Evolutionary conservation across 192 early-diverging fungal species (phyloP).

Genomic region (Dissophora ornata): DNA sequence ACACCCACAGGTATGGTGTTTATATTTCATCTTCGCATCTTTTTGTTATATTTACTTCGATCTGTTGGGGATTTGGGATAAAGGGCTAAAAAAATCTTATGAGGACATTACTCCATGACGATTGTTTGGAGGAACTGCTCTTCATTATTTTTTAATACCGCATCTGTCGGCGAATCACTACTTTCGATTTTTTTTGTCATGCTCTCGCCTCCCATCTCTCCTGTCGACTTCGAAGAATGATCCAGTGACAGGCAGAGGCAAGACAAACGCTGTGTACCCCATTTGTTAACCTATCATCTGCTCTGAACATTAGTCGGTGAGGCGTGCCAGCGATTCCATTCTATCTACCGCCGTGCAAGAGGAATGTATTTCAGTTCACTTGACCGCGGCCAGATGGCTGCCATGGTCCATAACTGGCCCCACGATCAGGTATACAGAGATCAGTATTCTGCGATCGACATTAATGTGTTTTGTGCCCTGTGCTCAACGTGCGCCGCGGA

Average conservation of each 20-base stretch:
- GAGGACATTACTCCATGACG: not conserved
- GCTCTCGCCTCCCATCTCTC: not conserved
- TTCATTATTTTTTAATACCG: conserved; percentile 22
- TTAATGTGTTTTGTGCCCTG: conserved; percentile 27
- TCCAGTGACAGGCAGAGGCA: no score
- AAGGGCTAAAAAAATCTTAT: conserved; percentile 2
- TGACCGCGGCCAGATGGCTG: conserved; percentile 64
- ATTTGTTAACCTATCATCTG: not conserved
- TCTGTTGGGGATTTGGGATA: conserved; percentile 15
- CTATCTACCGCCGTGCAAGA: conserved; percentile 64
- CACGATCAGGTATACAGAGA: conserved; percentile 60
- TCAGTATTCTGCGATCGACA: not conserved
- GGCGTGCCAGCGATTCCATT: conserved; percentile 61
- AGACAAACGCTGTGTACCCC: not conserved
- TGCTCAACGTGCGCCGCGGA: conserved; percentile 21
- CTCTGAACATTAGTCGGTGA: conserved; percentile 55
- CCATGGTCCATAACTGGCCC: conserved; percentile 68
- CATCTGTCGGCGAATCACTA: conserved; percentile 1
- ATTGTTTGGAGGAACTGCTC: not conserved
- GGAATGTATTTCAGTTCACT: conserved; percentile 67
- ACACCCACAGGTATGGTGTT: conserved; percentile 60
- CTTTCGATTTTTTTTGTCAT: conserved; percentile 9
- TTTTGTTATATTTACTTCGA: not conserved
- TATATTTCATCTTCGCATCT: no score
- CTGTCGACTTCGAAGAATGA: no score